phyloP scores from a whole-genome alignment of 129 eudicot species.

The Cynara cardunculus region DNA sequence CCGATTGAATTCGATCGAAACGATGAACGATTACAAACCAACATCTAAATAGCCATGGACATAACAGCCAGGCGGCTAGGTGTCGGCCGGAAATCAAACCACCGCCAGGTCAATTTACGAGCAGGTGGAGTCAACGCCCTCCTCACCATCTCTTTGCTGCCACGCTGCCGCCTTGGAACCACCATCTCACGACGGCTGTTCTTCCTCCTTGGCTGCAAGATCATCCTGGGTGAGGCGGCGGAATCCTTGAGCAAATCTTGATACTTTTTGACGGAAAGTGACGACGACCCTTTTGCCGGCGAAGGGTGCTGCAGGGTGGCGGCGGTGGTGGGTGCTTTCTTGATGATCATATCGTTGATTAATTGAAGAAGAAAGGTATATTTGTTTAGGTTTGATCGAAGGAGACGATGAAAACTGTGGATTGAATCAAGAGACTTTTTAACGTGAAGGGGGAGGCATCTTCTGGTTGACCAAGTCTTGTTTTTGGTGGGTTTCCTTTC shows the following conservation, averaged over 20 bases:
- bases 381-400: not conserved
- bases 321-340: conserved; percentile 22
- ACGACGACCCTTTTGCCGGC: conserved; percentile 21
- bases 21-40: not conserved
- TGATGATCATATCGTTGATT: conserved; percentile 34
- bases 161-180: conserved; percentile 31
- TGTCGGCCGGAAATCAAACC: conserved; percentile 69
- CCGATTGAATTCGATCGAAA: not conserved
- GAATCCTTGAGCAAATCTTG: conserved; percentile 17
- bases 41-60: conserved; percentile 40
- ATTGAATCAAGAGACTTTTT: not conserved
- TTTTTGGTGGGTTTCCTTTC: conserved; percentile 15
- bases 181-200: not conserved
- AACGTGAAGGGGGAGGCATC: conserved; percentile 19
- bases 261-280: conserved; percentile 20
- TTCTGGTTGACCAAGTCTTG: conserved; percentile 25
- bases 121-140: conserved; percentile 67
- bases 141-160: conserved; percentile 47
- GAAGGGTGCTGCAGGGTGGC: conserved; percentile 22
- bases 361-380: conserved; percentile 12
- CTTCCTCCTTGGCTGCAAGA: conserved; percentile 1
- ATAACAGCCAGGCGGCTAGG: conserved; percentile 63
- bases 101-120: conserved; percentile 45
- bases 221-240: not conserved
- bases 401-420: not conserved